phyloP scores from a whole-genome alignment of 495 filamentous ascomycete genomes.

The Aspergillus bridgeri region DNA sequence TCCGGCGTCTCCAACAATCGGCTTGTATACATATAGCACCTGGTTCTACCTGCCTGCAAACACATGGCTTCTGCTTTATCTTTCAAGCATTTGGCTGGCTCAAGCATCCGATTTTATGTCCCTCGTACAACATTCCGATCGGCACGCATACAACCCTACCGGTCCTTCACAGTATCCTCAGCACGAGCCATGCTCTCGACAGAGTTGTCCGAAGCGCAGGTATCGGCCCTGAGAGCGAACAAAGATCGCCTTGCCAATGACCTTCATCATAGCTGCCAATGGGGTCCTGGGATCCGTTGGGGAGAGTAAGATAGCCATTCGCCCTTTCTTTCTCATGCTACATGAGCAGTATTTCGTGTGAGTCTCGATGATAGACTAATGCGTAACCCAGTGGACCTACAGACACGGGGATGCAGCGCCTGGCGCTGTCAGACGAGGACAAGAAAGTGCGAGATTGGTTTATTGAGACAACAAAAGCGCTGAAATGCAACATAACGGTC shows the following conservation, averaged over 20 bases:
- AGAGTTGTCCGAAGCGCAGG: constrained; percentile 37
- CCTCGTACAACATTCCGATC: constrained; percentile 5
- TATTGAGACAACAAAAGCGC: constrained; percentile 55
- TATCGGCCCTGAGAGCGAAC: constrained; percentile 52
- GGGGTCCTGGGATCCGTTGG: constrained; percentile 62
- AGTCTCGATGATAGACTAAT: constrained; percentile 2
- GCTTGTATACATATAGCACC: neutral
- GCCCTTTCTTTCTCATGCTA: constrained; percentile 1
- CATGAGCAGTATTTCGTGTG: neutral
- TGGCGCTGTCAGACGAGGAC: constrained; percentile 68
- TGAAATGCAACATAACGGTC: constrained; percentile 60
- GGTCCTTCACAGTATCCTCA: constrained; percentile 26
- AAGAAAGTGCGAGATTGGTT: constrained; percentile 75
- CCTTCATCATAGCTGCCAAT: constrained; percentile 65
- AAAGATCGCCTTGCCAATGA: constrained; percentile 56
- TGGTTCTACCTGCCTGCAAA: neutral
- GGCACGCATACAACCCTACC: constrained; percentile 7
- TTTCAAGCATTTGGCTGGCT: constrained; percentile 3
- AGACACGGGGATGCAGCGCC: constrained; percentile 64
- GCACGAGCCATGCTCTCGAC: constrained; percentile 37
- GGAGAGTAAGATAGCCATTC: constrained; percentile 50
- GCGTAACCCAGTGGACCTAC: constrained; percentile 41
- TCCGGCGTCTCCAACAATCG: constrained; percentile 3
- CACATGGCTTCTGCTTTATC: constrained; percentile 7
- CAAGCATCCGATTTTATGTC: constrained; percentile 4